Percentiles rank a stretch among this genome's conserved stretches.
phyloP scores from a whole-genome alignment of 306 rosid genomes.

The Psophocarpus tetragonolobus region DNA sequence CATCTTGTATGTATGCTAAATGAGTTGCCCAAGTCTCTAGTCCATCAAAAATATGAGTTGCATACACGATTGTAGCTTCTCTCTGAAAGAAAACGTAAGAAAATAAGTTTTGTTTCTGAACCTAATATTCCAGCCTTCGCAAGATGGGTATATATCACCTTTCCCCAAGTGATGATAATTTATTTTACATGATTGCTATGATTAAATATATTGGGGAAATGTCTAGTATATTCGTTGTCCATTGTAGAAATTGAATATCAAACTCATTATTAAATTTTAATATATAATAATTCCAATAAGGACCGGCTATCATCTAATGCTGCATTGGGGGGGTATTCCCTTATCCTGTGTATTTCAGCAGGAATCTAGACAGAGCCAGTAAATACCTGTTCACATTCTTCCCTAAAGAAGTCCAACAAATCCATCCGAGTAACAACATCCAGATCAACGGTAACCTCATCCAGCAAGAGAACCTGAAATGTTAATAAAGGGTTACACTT shows the following conservation, averaged over 20 bases:
- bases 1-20: conserved; percentile 93
- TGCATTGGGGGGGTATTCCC: background rate
- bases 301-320: conserved; percentile 21
- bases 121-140: conserved; percentile 25
- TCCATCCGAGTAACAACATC: conserved; percentile 96
- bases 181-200: background rate
- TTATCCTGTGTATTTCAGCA: conserved; percentile 15
- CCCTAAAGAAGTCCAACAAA: conserved; percentile 79
- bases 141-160: conserved; percentile 27
- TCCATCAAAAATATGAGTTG: conserved; percentile 98
- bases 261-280: background rate
- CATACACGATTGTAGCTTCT: conserved; percentile 88
- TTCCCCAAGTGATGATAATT: background rate
- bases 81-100: conserved; percentile 51
- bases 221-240: background rate
- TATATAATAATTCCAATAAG: conserved; percentile 10
- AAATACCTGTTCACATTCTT: conserved; percentile 96
- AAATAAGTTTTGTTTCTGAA: conserved; percentile 8
- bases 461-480: conserved; percentile 87
- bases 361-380: conserved; percentile 33
- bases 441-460: conserved; percentile 94
- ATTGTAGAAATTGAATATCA: conserved; percentile 12
- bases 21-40: conserved; percentile 97
- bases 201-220: background rate
- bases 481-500: conserved; percentile 22